Evolutionary conservation across 1,284 basidiomycete species (phyloP).

Genomic region (Irpex sp.): DNA sequence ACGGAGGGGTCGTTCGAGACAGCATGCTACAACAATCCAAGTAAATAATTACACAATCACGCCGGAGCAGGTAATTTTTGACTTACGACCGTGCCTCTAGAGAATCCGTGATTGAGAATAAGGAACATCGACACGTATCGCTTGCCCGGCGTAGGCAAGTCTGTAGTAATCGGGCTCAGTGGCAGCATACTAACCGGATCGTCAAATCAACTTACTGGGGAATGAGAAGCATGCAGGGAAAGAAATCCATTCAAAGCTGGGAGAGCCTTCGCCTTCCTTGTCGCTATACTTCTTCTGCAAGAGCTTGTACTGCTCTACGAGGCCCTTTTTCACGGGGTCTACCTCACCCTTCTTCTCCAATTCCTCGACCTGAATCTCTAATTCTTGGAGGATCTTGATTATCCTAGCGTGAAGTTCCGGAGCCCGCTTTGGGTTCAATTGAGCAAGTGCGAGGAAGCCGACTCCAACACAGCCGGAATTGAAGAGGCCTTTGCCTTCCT

Average conservation of each 20-base stretch:
- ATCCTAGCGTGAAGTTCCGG: not conserved
- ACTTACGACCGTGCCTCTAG: conserved; percentile 32
- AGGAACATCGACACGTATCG: conserved; percentile 26
- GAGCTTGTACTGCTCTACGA: conserved; percentile 21
- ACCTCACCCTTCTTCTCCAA: not conserved
- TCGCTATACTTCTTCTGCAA: conserved; percentile 15
- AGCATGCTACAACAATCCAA: conserved; percentile 26
- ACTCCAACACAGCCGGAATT: conserved; percentile 3
- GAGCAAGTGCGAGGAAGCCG: conserved; percentile 3
- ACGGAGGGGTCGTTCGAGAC: conserved; percentile 32
- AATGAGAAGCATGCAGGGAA: conserved; percentile 15
- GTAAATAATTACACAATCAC: not conserved
- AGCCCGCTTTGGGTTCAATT: not conserved
- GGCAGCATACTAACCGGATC: not conserved
- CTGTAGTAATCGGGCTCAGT: conserved; percentile 4
- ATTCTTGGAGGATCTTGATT: conserved; percentile 1
- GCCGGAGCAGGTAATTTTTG: not conserved
- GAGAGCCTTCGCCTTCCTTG: conserved; percentile 5
- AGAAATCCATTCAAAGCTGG: conserved; percentile 18
- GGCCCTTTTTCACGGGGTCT: conserved; percentile 9
- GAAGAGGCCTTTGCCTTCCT: conserved; percentile 12
- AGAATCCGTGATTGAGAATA: conserved; percentile 21
- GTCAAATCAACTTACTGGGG: conserved; percentile 11
- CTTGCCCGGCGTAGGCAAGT: conserved; percentile 19
- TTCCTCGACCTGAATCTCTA: conserved; percentile 1